Evolutionary conservation across 768 basidiomycete species (phyloP), one percentile per base, ranked within the genome.

Genomic region (Lentinula guzmanii): DNA sequence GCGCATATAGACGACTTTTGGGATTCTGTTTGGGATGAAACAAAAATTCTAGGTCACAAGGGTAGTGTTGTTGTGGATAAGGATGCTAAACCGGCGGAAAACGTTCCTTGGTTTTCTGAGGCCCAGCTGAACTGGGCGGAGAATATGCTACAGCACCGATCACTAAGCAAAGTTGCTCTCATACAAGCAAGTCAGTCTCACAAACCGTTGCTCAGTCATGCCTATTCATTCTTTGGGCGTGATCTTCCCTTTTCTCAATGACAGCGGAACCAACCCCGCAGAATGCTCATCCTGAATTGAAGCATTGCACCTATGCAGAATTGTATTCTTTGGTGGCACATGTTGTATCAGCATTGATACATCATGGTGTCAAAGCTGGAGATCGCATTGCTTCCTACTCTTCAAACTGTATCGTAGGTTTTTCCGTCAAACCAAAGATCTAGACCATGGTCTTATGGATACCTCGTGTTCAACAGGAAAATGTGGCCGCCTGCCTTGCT

Each of bases 81-180:
- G 37, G 42, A 69, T 28, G 81, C 83, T 8, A 70, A 72, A 52
- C 87, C 89, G 5, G 74, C 81, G 5, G 74, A 74, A 7, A 91
- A 90, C 71, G 89, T 90, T 39, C 60, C 77, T 7, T 92, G 91
- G 90, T 92, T 91, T 72, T 66, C 72, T 31, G 80, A 83, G 55
- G 85, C 90, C 3, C 76, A 72, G 35, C 71, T 92, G 51, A 91
- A 91, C 68, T 92, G 87, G 85, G 89, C 91, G 21, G 89, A 93
- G 75, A 91, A 92, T 68, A 87, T 91, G 82, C 75, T 92, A 41
- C 74, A 75, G 33, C 80, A 77, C 69, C 83, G 86, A 63, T 82
- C 83, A 9, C 69, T 75, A 33, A 73, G 79, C 60, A 86, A 86
- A 69, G 67, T 81, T 4, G 90, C 91, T 1, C 76, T 92, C 62